Evolutionary conservation across 345 rosid species (phyloP), one percentile per base, ranked within the genome.

Genomic region (Euphorbia peplus): DNA sequence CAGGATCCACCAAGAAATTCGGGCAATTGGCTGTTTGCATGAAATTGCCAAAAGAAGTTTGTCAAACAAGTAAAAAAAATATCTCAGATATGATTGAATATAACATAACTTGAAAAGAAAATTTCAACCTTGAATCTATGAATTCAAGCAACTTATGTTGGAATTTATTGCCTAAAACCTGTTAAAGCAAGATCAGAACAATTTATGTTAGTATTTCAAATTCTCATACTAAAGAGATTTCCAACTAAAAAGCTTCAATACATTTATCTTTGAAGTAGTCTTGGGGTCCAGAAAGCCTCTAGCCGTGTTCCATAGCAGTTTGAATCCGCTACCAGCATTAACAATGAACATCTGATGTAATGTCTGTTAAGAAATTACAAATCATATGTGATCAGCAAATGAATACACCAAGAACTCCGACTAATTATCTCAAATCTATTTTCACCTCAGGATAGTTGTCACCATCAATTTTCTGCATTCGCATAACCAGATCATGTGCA

Each of bases 371-470:
- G 66, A 75, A 67, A 39, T 12, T 61, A 7, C 58, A 56, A 48
- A 39, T 72, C 41, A 75, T 69, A 30, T 65, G 70, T 35, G 19
- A 48, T 64, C 24, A 42, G 22, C 16, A 54, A 72, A 66, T 58
- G 25, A 73, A 47, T 24, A 30, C 28, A 73, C 50, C 4, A 61
- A 61, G 4, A 69, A 51, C 10, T 37, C 37, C 19, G 39, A 64
- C 58, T 10, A 39, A 15, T 16, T 19, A 60, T 24, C 30, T 10
- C n/a, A n/a, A n/a, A 13, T 35, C 48, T 47, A 70, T 3, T 21
- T 65, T 48, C 75, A 91, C 99, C 99, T 93, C 99, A 22, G 99
- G 99, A 65, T 93, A 93, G 89, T 93, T 93, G 73, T 93, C 99
- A 25, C 97, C 96, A 64, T 93, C 99, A 67, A 91, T 91, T 79